Conservation (phyloP, 108 stramenopile genomes). For the Fistulifera solaris region DNA sequence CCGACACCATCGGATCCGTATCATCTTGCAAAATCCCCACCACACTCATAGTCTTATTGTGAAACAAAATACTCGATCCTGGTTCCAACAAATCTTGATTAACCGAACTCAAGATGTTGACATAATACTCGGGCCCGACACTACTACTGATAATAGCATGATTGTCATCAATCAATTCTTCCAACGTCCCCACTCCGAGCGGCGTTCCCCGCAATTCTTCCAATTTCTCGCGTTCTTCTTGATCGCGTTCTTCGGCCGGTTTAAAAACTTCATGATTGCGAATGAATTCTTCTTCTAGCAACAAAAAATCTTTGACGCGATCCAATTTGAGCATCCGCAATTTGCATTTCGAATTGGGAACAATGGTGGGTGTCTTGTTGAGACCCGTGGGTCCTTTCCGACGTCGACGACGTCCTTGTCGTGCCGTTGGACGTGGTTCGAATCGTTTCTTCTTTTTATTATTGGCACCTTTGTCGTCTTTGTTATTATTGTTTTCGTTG, state of each 20-base stretch:
- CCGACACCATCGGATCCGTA: conserved; percentile 91
- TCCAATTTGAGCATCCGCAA: conserved; percentile 94
- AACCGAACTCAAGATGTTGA: conserved; percentile 94
- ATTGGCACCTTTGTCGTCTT: conserved; percentile 45
- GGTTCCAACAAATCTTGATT: conserved; percentile 99
- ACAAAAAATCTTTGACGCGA: conserved; percentile 97
- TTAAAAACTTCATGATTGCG: conserved; percentile 98
- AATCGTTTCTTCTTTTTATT: conserved; percentile 97
- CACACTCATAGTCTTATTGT: conserved; percentile 97
- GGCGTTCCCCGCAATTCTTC: conserved; percentile 98
- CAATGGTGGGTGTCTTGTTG: conserved; percentile 73
- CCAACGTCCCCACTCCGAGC: conserved; percentile 91
- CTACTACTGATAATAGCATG: conserved; percentile 94
- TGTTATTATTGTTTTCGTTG: conserved; percentile 45
- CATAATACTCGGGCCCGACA: conserved; percentile 99
- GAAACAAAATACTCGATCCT: conserved; percentile 93
- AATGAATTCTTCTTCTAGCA: conserved; percentile 99
- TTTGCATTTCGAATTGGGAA: conserved; percentile 95
- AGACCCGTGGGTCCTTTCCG: conserved; percentile 88
- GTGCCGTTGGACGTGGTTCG: conserved; percentile 73
- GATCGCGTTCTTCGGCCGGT: conserved; percentile 94
- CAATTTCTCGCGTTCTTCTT: conserved; percentile 93
- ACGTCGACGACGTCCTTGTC: conserved; percentile 83
- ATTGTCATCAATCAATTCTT: conserved; percentile 99
- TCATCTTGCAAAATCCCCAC: conserved; percentile 98